Evolutionary conservation across 148 eudicot species (phyloP), one percentile per base, ranked within the genome.

Genomic region (Camellia lanceoleosa): DNA sequence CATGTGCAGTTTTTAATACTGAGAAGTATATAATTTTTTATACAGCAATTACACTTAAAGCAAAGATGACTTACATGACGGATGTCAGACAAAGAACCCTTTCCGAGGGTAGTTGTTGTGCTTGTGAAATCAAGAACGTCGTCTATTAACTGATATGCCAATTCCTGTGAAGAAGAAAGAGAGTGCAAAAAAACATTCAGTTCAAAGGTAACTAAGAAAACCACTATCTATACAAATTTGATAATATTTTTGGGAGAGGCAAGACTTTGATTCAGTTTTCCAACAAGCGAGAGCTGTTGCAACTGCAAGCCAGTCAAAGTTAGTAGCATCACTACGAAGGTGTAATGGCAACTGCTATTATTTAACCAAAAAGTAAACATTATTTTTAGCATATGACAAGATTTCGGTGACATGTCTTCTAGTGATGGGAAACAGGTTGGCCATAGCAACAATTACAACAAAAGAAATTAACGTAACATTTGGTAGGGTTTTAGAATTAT

Each of bases 91-190:
- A 95, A 88, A 65, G 98, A 90, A 68, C 97, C 97, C 88, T 95
- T 95, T 60, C 98, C 98, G 60, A 95, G 98, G 61, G 97, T 89
- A 38, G 93, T 75, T 70, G 98, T 93, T 52, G 97, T 95, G 83
- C 97, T 94, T 43, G 94, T 95, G 89, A 90, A 95, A 88, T 95
- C 98, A 44, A 93, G 97, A 49, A 92, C 94, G 19, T 95, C 98
- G n/a, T 95, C 98, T 59, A 93, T 93, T 82, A 95, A 82, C 81
- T 95, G 98, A 86, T 74, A 95, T 67, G 97, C 97, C 91, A 95
- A 78, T 68, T 97, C 98, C 97, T 93, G 93, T 62, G 69, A 42
- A 74, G 78, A 52, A 69, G 70, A 64, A 20, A 83, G 71, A 67
- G 38, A 30, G 56, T 23, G 18, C 55, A 73, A 58, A 62, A 61